phyloP scores from a whole-genome alignment of 1,284 basidiomycete genomes.

The Trichosporon sp. region DNA sequence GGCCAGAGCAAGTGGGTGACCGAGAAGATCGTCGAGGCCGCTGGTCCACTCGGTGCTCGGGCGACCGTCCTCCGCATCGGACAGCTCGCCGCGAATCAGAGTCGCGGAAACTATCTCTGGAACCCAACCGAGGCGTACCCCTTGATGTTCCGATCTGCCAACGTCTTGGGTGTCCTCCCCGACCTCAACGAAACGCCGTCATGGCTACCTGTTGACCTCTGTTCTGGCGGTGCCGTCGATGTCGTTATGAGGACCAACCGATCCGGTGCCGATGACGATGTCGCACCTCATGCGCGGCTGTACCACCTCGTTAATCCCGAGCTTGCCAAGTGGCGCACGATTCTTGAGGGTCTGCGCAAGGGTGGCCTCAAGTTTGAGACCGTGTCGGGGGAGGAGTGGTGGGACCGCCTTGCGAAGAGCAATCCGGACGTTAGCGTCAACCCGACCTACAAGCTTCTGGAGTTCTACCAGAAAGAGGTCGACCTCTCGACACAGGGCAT shows the following conservation, averaged over 20 bases:
- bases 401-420: slow-evolving; percentile 58
- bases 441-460: slow-evolving; percentile 62
- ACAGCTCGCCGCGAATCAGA: background rate
- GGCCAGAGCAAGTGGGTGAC: slow-evolving; percentile 66
- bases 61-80: slow-evolving; percentile 37
- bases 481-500: slow-evolving; percentile 37
- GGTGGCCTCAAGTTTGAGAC: slow-evolving; percentile 72
- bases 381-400: slow-evolving; percentile 66
- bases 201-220: slow-evolving; percentile 65
- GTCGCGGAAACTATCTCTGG: slow-evolving; percentile 60
- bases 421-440: slow-evolving; percentile 59
- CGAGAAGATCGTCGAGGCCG: slow-evolving; percentile 61
- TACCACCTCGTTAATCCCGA: slow-evolving; percentile 71
- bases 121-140: slow-evolving; percentile 64
- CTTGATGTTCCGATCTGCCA: slow-evolving; percentile 58
- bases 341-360: slow-evolving; percentile 66
- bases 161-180: slow-evolving; percentile 60
- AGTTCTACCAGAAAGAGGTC: slow-evolving; percentile 44
- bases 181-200: slow-evolving; percentile 59
- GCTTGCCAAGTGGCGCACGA: slow-evolving; percentile 59
- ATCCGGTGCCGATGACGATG: slow-evolving; percentile 62
- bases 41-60: background rate
- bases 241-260: slow-evolving; percentile 55
- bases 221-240: background rate
- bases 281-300: slow-evolving; percentile 54